Conservation (phyloP, 1,284 basidiomycete genomes). For the Tilletiaria anomala region DNA sequence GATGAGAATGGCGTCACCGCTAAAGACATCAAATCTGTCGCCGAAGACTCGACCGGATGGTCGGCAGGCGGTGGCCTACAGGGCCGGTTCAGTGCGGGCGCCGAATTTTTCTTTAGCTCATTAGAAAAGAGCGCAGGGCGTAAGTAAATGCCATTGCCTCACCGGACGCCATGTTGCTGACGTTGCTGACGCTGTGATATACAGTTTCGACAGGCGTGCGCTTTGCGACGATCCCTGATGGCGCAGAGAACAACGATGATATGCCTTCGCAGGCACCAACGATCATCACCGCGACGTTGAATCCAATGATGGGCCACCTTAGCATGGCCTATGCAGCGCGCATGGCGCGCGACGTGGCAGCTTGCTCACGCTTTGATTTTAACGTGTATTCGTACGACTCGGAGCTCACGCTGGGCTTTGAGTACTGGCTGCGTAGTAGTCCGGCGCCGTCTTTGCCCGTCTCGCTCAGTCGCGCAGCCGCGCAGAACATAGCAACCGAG, state of each 20-base stretch:
- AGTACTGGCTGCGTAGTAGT: slow-evolving; percentile 23
- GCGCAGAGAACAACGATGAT: background rate
- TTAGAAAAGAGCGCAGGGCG: slow-evolving; percentile 84
- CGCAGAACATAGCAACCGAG: slow-evolving; percentile 2
- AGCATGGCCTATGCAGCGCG: slow-evolving; percentile 80
- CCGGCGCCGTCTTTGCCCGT: background rate
- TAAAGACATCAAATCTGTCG: background rate
- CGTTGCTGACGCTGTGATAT: slow-evolving; percentile 1
- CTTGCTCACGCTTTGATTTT: slow-evolving; percentile 73
- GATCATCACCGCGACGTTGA: slow-evolving; percentile 82
- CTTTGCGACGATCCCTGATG: slow-evolving; percentile 72
- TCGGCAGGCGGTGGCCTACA: slow-evolving; percentile 54
- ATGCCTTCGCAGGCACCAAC: slow-evolving; percentile 53
- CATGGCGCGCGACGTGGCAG: slow-evolving; percentile 67
- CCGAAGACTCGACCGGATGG: background rate
- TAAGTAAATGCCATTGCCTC: slow-evolving; percentile 41
- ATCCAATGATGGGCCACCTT: slow-evolving; percentile 89
- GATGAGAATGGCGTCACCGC: too few species aligned
- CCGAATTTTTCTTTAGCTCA: slow-evolving; percentile 82
- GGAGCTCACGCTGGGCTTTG: slow-evolving; percentile 65
- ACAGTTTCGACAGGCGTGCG: slow-evolving; percentile 80
- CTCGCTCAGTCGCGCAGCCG: too few species aligned
- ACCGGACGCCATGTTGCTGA: background rate
- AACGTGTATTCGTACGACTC: slow-evolving; percentile 94
- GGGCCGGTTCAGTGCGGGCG: slow-evolving; percentile 78